Percentiles rank a stretch among this genome's conserved stretches.
Conservation (phyloP, 306 rosid genomes). For the Acacia melanoxylon region DNA sequence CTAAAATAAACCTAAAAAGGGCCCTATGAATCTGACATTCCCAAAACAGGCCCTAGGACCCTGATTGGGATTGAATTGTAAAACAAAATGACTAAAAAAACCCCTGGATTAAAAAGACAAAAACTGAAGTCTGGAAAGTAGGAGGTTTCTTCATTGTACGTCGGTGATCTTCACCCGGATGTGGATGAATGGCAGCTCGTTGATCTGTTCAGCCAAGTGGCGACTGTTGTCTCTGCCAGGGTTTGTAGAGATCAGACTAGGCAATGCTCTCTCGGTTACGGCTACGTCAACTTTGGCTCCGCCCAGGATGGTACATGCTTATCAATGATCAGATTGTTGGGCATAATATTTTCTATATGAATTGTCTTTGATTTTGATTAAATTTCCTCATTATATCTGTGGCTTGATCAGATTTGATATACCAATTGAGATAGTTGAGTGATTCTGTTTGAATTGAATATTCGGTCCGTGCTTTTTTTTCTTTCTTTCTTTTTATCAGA, state of each 20-base stretch:
- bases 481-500: neutral
- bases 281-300: slow-evolving; percentile 64
- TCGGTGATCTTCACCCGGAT: slow-evolving; percentile 9
- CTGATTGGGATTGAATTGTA: too few species aligned
- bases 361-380: neutral
- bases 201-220: slow-evolving; percentile 65
- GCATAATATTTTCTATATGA: neutral
- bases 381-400: too few species aligned
- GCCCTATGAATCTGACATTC: too few species aligned
- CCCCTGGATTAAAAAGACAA: too few species aligned
- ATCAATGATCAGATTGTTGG: neutral
- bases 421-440: neutral
- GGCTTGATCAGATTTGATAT: neutral
- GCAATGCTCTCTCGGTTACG: slow-evolving; percentile 81
- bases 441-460: neutral
- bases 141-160: slow-evolving; percentile 10
- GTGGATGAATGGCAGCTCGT: slow-evolving; percentile 65
- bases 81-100: too few species aligned
- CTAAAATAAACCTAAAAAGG: too few species aligned
- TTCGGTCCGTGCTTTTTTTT: neutral
- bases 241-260: slow-evolving; percentile 82
- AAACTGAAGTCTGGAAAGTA: too few species aligned
- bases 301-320: slow-evolving; percentile 62
- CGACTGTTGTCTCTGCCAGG: slow-evolving; percentile 58
- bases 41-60: too few species aligned